These are phyloP conservation scores for Digitaria exilis DNA, from an alignment of 202 grass and related monocot genomes.

Conservation along the genomic window DNA sequence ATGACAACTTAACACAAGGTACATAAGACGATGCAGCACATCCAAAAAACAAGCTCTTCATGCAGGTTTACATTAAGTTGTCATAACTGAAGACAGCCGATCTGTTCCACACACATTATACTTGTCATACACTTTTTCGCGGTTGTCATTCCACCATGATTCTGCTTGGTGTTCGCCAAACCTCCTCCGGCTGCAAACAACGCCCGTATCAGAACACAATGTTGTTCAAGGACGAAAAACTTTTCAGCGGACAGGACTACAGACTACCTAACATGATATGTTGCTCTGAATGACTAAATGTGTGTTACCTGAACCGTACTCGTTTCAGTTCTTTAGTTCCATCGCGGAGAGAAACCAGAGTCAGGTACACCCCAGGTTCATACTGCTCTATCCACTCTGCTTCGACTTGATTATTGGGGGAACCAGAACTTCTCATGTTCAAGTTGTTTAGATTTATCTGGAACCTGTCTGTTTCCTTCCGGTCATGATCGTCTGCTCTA, in stretches of 20 bases:
- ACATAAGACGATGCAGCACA: not conserved
- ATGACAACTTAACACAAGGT: not conserved
- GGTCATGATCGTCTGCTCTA: constrained; percentile 59
- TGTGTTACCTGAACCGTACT: constrained; percentile 85
- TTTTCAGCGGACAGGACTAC: not conserved
- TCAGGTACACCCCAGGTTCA: constrained; percentile 94
- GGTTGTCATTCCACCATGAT: constrained; percentile 91
- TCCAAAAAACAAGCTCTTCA: not conserved
- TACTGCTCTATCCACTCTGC: constrained; percentile 98
- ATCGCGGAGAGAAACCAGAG: constrained; percentile 72
- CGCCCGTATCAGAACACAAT: not conserved
- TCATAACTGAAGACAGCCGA: constrained; percentile 65
- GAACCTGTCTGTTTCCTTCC: constrained; percentile 58
- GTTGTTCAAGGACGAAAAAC: not conserved
- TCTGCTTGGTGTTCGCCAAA: constrained; percentile 93
- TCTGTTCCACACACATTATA: constrained; percentile 76
- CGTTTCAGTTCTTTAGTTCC: constrained; percentile 92
- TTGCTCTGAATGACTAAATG: not conserved
- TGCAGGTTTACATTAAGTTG: constrained; percentile 32
- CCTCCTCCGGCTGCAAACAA: constrained; percentile 66
- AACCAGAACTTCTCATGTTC: constrained; percentile 46
- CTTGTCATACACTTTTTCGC: constrained; percentile 86
- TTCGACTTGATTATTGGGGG: constrained; percentile 65
- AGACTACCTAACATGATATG: not conserved
- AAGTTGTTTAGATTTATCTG: constrained; percentile 58